Percentiles rank a stretch among this genome's conserved stretches.
Conservation (phyloP, 2,329 filamentous ascomycete species). For the Sporothrix brunneoviolacea region DNA sequence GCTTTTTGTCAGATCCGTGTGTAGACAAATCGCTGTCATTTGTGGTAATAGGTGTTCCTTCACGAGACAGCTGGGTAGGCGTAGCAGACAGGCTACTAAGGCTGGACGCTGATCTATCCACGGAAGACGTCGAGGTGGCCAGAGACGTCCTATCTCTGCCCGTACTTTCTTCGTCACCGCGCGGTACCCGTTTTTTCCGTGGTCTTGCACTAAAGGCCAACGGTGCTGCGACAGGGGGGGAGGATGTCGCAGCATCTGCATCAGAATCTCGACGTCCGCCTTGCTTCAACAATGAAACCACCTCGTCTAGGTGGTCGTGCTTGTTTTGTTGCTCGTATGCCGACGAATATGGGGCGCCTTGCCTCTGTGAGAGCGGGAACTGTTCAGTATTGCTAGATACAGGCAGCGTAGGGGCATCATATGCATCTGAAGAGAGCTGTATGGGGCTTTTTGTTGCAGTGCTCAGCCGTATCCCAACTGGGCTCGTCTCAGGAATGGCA, state of each 20-base stretch:
- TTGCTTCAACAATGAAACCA: neutral
- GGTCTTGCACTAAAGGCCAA: neutral
- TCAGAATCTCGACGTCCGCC: neutral
- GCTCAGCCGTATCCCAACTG: neutral
- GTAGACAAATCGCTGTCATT: constrained; percentile 14
- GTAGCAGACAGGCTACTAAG: constrained; percentile 36
- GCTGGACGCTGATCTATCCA: constrained; percentile 27
- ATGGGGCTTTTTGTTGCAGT: neutral
- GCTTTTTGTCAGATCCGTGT: constrained; percentile 3
- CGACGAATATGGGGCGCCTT: neutral
- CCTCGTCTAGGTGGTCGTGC: neutral
- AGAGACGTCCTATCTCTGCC: neutral
- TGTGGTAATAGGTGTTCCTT: constrained; percentile 13
- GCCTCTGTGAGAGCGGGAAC: neutral
- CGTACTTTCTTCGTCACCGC: neutral
- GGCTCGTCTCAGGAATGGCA: constrained; percentile 22
- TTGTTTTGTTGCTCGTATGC: neutral
- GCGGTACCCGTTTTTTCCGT: neutral
- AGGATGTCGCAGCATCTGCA: neutral
- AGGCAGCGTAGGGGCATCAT: neutral
- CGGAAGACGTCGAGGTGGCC: constrained; percentile 9
- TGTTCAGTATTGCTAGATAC: neutral
- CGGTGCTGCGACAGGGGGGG: constrained; percentile 2
- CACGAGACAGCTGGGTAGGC: constrained; percentile 22
- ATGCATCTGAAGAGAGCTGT: neutral